Base-by-base conservation (phyloP, 192 early-diverging fungal species). In the Entomortierella beljakovae region DNA sequence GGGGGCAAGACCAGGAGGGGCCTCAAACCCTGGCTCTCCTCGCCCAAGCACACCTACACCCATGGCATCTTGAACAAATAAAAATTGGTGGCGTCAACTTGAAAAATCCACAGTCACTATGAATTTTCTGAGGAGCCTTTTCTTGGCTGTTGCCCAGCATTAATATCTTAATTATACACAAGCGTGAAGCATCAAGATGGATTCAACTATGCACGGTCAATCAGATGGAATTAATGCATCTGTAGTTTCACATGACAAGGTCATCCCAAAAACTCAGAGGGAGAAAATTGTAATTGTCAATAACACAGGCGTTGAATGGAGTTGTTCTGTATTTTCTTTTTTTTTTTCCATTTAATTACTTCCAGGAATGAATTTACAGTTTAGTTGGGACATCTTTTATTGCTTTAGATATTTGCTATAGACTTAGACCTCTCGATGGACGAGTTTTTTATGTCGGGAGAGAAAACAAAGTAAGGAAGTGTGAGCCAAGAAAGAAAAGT, bases 211-310 rank as follows among this genome's bases (percentile, higher is more conserved):
- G 28, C 28, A 53, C 28, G 5, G 23, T 3, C 54, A 20, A 29
- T 11, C 20, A 31, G 54, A 57, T 13, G 54, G 34, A 16, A 34
- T 22, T 34, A 40, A 60, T 26, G 8, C 40, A 22, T 13, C 31
- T 26, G 9, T 1, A 1, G 10, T 1, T 16, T 11, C 16, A 15
- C 34, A 65, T 0, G 51, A 55, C 23, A 40, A 7, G 6, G 22
- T 32, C 26, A 43, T 74, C 34, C 49, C 57, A 3, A 42, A 3
- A 16, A 16, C n/a, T 43, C 63, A 63, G 29, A 59, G 40, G 25
- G 72, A 76, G 42, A 76, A 68, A 38, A 76, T 76, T 62, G 72
- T 76, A 61, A 35, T n/a, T n/a, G n/a, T n/a, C n/a, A n/a, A n/a
- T n/a, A n/a, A n/a, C n/a, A n/a, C n/a, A n/a, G n/a, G n/a, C n/a